phyloP scores from a whole-genome alignment of 139 green algal genomes.

The Chlorella sp. region DNA sequence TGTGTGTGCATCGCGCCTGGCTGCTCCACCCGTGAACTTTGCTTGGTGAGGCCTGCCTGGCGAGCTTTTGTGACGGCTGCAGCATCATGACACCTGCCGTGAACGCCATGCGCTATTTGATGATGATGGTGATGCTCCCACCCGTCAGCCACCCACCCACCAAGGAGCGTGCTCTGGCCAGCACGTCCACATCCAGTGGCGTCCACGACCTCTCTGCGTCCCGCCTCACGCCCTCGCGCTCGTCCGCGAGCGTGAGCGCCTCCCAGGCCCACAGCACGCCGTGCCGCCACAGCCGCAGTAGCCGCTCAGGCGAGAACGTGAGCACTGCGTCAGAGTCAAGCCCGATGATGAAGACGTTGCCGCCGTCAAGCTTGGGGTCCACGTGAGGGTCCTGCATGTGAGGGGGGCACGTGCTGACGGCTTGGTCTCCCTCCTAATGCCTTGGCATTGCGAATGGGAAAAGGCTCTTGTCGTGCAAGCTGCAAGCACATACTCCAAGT shows the following conservation, averaged over 20 bases:
- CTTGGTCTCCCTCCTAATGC: not conserved
- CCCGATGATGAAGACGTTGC: conserved; percentile 28
- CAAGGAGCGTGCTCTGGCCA: not conserved
- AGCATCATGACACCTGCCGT: too few relatives aligned
- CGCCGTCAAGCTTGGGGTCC: conserved; percentile 18
- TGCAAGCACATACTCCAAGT: too few relatives aligned
- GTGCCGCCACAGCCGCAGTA: conserved; percentile 1
- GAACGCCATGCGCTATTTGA: too few relatives aligned
- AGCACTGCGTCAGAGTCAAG: conserved; percentile 15
- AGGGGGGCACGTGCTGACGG: not conserved
- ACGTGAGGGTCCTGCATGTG: conserved; percentile 18
- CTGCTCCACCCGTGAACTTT: too few relatives aligned
- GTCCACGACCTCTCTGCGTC: conserved; percentile 13
- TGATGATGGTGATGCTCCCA: too few relatives aligned
- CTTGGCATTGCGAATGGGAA: too few relatives aligned
- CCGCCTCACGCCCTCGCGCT: conserved; percentile 11
- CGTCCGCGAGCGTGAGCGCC: conserved; percentile 7
- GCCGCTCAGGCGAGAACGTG: conserved; percentile 13
- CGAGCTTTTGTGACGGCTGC: too few relatives aligned
- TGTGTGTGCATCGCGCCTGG: too few relatives aligned
- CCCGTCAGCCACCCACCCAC: conserved; percentile 1
- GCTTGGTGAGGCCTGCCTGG: too few relatives aligned
- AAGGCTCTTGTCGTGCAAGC: too few relatives aligned
- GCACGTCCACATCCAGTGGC: conserved; percentile 14
- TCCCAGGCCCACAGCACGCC: not conserved